Evolutionary conservation across 495 filamentous ascomycete species (phyloP).

Genomic region (Hypoxylon trugodes): DNA sequence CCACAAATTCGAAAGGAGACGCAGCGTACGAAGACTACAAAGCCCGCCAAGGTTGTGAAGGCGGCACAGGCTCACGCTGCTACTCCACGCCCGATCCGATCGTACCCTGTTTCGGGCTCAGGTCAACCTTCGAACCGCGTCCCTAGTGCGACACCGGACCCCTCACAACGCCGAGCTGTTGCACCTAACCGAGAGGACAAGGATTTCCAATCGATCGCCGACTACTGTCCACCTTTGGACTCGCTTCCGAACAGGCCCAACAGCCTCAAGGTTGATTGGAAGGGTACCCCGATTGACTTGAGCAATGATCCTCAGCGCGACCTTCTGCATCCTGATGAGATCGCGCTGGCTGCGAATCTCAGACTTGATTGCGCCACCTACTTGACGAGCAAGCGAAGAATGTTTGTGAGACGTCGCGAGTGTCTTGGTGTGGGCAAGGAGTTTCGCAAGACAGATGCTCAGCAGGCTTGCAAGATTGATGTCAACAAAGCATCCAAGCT

Average conservation of each 20-base stretch:
- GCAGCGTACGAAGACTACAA: slow-evolving; percentile 47
- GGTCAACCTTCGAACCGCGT: slow-evolving; percentile 34
- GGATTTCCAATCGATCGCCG: slow-evolving; percentile 79
- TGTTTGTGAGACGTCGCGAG: slow-evolving; percentile 81
- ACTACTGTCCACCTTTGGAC: slow-evolving; percentile 77
- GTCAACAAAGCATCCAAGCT: slow-evolving; percentile 98
- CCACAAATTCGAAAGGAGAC: slow-evolving; percentile 42
- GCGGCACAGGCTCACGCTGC: slow-evolving; percentile 47
- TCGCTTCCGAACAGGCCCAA: slow-evolving; percentile 68
- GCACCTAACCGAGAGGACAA: slow-evolving; percentile 79
- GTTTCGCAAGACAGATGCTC: slow-evolving; percentile 97
- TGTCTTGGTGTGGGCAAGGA: slow-evolving; percentile 77
- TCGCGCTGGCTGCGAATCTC: slow-evolving; percentile 79
- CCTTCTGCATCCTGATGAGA: slow-evolving; percentile 81
- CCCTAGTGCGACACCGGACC: slow-evolving; percentile 53
- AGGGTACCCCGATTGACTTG: slow-evolving; percentile 81
- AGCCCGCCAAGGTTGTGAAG: slow-evolving; percentile 57
- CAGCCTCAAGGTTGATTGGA: slow-evolving; percentile 87
- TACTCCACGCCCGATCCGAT: slow-evolving; percentile 40
- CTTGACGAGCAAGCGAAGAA: slow-evolving; percentile 91
- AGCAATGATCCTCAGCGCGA: slow-evolving; percentile 78
- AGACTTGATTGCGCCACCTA: slow-evolving; percentile 91
- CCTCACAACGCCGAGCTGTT: slow-evolving; percentile 48
- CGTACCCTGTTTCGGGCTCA: slow-evolving; percentile 25
- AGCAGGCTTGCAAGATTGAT: slow-evolving; percentile 97